phyloP scores from a whole-genome alignment of 2,329 filamentous ascomycete species.

The Cordyceps cicadae region DNA sequence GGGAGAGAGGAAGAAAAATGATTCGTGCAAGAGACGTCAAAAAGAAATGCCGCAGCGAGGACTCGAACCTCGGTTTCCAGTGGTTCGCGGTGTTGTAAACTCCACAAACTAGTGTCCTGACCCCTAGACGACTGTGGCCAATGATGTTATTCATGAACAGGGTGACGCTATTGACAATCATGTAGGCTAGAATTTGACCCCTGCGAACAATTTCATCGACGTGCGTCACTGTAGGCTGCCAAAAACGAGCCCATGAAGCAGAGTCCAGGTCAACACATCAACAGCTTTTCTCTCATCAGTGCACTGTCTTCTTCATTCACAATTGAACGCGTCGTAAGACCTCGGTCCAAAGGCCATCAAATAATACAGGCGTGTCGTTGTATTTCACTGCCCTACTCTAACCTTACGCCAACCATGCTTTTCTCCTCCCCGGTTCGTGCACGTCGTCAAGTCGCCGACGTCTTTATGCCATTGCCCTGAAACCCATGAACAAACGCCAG shows the following conservation, averaged over 20 bases:
- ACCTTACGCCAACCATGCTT: slow-evolving; percentile 7
- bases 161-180: not conserved
- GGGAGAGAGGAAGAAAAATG: not conserved
- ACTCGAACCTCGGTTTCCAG: slow-evolving; percentile 25
- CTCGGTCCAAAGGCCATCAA: not conserved
- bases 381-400: slow-evolving; percentile 7
- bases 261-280: too few relatives aligned
- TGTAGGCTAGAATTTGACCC: not conserved
- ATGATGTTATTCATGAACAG: not conserved
- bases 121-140: slow-evolving; percentile 23
- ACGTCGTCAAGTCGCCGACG: not conserved
- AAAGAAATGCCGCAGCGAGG: slow-evolving; percentile 15
- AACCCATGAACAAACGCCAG: slow-evolving; percentile 2
- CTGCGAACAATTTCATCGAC: not conserved
- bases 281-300: not conserved
- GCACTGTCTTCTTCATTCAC: not conserved
- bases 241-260: too few relatives aligned
- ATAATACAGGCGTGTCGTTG: not conserved
- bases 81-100: slow-evolving; percentile 15
- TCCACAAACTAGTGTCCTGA: slow-evolving; percentile 25
- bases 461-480: not conserved
- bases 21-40: not conserved
- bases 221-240: too few relatives aligned
- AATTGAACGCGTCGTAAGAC: not conserved
- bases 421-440: not conserved